These are phyloP conservation scores for Iris macrosiphon DNA, from an alignment of 106 monocot genomes.

Conservation along the genomic window DNA sequence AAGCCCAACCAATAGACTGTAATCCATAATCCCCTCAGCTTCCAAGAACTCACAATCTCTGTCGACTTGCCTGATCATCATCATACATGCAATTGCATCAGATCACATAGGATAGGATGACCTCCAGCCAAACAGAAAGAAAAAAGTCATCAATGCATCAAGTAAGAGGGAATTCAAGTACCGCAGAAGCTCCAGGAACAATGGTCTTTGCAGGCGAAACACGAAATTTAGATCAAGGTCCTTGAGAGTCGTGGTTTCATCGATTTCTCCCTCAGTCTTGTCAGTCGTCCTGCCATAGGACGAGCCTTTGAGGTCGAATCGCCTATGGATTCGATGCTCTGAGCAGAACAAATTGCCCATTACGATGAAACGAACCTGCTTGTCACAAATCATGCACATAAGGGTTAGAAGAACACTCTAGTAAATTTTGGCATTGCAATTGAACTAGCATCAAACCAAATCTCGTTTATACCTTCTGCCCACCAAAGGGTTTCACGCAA, in stretches of 20 bases:
- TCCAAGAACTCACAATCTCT: slow-evolving; percentile 82
- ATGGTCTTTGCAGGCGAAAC: slow-evolving; percentile 32
- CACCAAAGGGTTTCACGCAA: slow-evolving; percentile 67
- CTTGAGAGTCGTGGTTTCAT: slow-evolving; percentile 72
- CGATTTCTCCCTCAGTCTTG: slow-evolving; percentile 43
- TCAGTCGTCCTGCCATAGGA: slow-evolving; percentile 58
- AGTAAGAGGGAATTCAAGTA: too few species aligned
- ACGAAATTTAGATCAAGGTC: slow-evolving; percentile 68
- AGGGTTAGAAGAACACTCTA: background rate
- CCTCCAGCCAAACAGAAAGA: background rate
- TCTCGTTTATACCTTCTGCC: slow-evolving; percentile 37
- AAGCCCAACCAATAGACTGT: slow-evolving; percentile 77
- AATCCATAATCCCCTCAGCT: slow-evolving; percentile 86
- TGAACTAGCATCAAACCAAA: background rate
- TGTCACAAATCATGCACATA: background rate
- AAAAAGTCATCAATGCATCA: background rate
- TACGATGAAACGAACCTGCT: slow-evolving; percentile 65
- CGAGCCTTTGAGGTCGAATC: slow-evolving; percentile 76
- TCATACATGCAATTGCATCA: background rate
- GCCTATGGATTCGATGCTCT: slow-evolving; percentile 50
- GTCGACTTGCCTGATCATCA: slow-evolving; percentile 48
- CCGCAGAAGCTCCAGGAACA: slow-evolving; percentile 39
- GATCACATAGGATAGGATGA: background rate
- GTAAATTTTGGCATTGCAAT: background rate
- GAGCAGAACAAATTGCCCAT: slow-evolving; percentile 75